These are phyloP conservation scores for Blastobotrys americana DNA, from an alignment of 805 yeast species.

Conservation along the genomic window DNA sequence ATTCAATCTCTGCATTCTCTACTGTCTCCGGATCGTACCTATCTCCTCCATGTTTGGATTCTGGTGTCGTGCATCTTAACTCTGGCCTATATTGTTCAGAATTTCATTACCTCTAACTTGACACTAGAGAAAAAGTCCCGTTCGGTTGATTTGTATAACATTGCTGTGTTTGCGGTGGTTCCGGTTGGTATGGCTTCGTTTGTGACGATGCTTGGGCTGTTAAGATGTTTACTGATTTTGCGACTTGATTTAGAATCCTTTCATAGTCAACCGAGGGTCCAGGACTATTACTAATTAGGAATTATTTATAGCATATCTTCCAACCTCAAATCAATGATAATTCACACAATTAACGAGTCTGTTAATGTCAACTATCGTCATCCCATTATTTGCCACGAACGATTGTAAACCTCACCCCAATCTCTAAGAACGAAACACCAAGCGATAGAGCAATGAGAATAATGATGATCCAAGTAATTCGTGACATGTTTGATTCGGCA, in stretches of 20 bases:
- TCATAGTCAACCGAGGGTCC: too few species aligned
- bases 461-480: slow-evolving; percentile 87
- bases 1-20: slow-evolving; percentile 62
- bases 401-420: slow-evolving; percentile 46
- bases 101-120: slow-evolving; percentile 68
- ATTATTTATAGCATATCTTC: not conserved
- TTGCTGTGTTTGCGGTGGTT: slow-evolving; percentile 94
- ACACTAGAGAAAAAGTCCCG: slow-evolving; percentile 42
- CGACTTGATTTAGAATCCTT: slow-evolving; percentile 44
- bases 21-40: slow-evolving; percentile 62
- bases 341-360: too few species aligned
- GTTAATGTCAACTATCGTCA: too few species aligned
- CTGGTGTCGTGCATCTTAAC: slow-evolving; percentile 81
- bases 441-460: slow-evolving; percentile 73
- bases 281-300: too few species aligned
- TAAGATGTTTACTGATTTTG: slow-evolving; percentile 67
- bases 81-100: slow-evolving; percentile 71
- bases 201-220: slow-evolving; percentile 77
- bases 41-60: slow-evolving; percentile 86
- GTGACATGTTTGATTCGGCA: slow-evolving; percentile 85
- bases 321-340: not conserved
- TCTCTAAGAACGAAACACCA: slow-evolving; percentile 67
- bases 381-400: too few species aligned
- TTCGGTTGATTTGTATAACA: slow-evolving; percentile 77
- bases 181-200: slow-evolving; percentile 95